These are phyloP conservation scores for Leishmania guyanensis DNA, from an alignment of 208 protist genomes.

Conservation along the genomic window DNA sequence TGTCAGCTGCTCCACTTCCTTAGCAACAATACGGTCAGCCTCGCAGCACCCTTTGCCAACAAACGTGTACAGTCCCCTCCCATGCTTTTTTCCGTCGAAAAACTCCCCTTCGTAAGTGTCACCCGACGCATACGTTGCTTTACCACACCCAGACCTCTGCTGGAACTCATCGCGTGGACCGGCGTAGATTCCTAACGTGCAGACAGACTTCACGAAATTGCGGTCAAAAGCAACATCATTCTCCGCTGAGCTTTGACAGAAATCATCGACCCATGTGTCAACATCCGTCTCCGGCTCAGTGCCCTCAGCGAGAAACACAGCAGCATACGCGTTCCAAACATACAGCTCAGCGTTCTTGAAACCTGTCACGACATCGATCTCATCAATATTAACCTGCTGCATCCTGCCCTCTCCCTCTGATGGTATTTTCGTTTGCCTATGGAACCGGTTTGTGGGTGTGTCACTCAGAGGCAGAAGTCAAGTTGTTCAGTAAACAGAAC, in stretches of 20 bases:
- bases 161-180: constrained; percentile 90
- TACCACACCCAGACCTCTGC: constrained; percentile 85
- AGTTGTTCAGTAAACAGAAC: neutral
- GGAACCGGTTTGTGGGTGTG: neutral
- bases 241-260: constrained; percentile 69
- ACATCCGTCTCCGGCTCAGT: constrained; percentile 76
- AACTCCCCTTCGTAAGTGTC: constrained; percentile 91
- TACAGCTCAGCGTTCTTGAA: constrained; percentile 82
- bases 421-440: constrained; percentile 6
- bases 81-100: constrained; percentile 90
- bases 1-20: constrained; percentile 54
- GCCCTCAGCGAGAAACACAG: constrained; percentile 52
- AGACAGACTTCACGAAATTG: constrained; percentile 82
- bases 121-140: constrained; percentile 81
- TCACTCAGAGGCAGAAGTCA: neutral
- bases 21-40: constrained; percentile 75
- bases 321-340: constrained; percentile 79
- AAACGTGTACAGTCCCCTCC: constrained; percentile 79
- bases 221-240: constrained; percentile 58
- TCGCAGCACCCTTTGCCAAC: constrained; percentile 71
- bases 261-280: constrained; percentile 78
- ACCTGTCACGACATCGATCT: constrained; percentile 80
- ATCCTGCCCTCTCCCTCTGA: constrained; percentile 10
- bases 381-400: constrained; percentile 63
- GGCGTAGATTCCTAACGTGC: constrained; percentile 84